Evolutionary conservation across 805 yeast genomes (phyloP).

Genomic region (Kurtzmaniella cleridarum): DNA sequence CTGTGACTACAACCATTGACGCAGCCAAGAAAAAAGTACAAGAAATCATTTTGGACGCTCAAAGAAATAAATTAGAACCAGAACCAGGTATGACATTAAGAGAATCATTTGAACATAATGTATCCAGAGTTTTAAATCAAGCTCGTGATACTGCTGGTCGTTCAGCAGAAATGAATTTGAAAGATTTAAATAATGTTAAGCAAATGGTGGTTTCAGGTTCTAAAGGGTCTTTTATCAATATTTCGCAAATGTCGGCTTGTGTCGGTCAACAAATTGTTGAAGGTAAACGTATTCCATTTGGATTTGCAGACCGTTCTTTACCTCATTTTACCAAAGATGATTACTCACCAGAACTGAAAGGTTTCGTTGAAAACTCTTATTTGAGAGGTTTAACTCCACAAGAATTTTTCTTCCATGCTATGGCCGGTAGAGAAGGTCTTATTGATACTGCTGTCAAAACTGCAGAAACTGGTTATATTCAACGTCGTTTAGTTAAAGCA

Average conservation of each 20-base stretch:
- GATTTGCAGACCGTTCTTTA: conserved; percentile 90
- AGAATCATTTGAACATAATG: conserved; percentile 97
- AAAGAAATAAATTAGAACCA: conserved; percentile 78
- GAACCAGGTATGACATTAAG: conserved; percentile 99
- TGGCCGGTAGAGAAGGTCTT: conserved; percentile 99
- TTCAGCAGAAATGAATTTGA: conserved; percentile 93
- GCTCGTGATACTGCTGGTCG: conserved; percentile 99
- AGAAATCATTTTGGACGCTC: conserved; percentile 89
- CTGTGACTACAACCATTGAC: conserved; percentile 86
- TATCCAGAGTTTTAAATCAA: conserved; percentile 88
- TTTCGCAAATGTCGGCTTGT: conserved; percentile 99
- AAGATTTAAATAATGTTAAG: conserved; percentile 90
- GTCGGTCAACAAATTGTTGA: conserved; percentile 99
- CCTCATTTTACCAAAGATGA: conserved; percentile 99
- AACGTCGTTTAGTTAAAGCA: conserved; percentile 96
- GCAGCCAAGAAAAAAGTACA: conserved; percentile 93
- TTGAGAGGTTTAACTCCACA: conserved; percentile 97
- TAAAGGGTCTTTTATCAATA: conserved; percentile 97
- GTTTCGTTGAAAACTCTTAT: conserved; percentile 96
- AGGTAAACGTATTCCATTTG: conserved; percentile 98
- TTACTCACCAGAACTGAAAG: conserved; percentile 97
- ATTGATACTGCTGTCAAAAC: conserved; percentile 99
- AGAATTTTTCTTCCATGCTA: conserved; percentile 98
- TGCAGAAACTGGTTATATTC: conserved; percentile 98
- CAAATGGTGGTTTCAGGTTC: conserved; percentile 99